A percentile compares a stretch with the other conserved stretches of the same genome.
These are phyloP conservation scores for Pythium myriotylum DNA, from an alignment of 352 stramenopile species.

Conservation along the genomic window DNA sequence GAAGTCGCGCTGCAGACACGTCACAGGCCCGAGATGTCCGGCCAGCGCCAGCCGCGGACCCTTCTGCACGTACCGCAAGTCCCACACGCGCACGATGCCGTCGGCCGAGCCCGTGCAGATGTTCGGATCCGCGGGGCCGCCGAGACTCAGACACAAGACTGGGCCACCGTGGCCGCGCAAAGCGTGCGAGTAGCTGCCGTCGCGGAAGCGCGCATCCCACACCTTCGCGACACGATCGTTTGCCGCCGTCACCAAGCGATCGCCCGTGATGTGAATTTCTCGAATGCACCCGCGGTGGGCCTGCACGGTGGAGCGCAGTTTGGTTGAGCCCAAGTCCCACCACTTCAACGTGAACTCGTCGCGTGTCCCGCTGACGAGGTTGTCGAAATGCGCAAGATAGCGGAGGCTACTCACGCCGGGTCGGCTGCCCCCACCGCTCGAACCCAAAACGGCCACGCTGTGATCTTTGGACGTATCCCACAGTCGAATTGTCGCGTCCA, in stretches of 20 bases:
- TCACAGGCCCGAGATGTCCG: conserved; percentile 56
- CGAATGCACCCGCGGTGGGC: conserved; percentile 60
- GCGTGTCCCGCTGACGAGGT: conserved; percentile 57
- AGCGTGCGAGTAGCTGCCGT: conserved; percentile 50
- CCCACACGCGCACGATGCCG: conserved; percentile 79
- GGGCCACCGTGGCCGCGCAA: conserved; percentile 66
- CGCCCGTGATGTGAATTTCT: conserved; percentile 72
- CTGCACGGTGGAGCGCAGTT: conserved; percentile 57
- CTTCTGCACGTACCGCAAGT: conserved; percentile 74
- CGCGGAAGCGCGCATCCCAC: conserved; percentile 76
- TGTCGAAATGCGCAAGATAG: conserved; percentile 63
- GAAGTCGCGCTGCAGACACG: conserved; percentile 77
- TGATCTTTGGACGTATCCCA: conserved; percentile 74
- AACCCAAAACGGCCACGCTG: conserved; percentile 50
- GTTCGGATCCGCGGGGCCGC: conserved; percentile 72
- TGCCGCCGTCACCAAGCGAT: conserved; percentile 67
- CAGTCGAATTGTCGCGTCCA: conserved; percentile 69
- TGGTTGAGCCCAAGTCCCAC: conserved; percentile 62
- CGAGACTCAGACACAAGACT: conserved; percentile 69
- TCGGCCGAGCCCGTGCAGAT: conserved; percentile 78
- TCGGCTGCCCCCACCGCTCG: conserved; percentile 19
- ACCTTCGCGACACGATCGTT: conserved; percentile 82
- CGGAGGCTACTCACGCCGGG: conserved; percentile 59
- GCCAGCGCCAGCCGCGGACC: conserved; percentile 61
- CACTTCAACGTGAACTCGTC: conserved; percentile 58